Conservation (phyloP, 78 protist species). For the Dictyostelium brefeldianum region DNA sequence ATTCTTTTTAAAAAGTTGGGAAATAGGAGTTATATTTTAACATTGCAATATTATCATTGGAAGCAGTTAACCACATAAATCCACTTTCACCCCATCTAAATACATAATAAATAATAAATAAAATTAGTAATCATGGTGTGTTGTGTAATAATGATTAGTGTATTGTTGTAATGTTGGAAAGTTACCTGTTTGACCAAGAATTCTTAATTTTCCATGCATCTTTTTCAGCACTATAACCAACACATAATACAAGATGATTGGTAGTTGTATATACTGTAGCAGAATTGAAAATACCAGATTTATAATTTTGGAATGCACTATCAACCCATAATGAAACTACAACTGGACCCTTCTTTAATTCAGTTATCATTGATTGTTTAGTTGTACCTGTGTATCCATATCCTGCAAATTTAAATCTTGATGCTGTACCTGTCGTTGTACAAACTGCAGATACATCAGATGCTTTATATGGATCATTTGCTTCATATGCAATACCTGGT, state of each 20-base stretch:
- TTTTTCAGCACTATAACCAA: not conserved
- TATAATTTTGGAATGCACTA: not conserved
- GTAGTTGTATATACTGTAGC: not conserved
- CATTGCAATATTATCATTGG: not conserved
- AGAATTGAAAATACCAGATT: not conserved
- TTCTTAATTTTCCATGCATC: constrained; percentile 33
- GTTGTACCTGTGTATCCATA: not conserved
- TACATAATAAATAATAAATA: not conserved
- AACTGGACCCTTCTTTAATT: constrained; percentile 22
- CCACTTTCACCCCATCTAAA: not conserved
- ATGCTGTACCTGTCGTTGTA: not conserved
- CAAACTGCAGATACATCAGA: not conserved
- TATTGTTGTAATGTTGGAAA: not conserved
- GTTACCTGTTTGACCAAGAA: not conserved
- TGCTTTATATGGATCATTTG: not conserved
- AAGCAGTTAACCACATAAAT: not conserved
- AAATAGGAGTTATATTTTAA: not conserved
- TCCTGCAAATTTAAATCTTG: not conserved
- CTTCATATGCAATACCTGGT: not conserved
- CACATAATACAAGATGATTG: constrained; percentile 23
- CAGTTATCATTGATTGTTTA: not conserved
- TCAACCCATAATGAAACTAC: not conserved
- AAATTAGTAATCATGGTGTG: not conserved
- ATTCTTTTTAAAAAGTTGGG: not conserved
- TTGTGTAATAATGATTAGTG: too few species aligned